These are phyloP conservation scores for Penicillium capsulatum DNA, from an alignment of 2,329 filamentous ascomycete species.

Conservation along the genomic window DNA sequence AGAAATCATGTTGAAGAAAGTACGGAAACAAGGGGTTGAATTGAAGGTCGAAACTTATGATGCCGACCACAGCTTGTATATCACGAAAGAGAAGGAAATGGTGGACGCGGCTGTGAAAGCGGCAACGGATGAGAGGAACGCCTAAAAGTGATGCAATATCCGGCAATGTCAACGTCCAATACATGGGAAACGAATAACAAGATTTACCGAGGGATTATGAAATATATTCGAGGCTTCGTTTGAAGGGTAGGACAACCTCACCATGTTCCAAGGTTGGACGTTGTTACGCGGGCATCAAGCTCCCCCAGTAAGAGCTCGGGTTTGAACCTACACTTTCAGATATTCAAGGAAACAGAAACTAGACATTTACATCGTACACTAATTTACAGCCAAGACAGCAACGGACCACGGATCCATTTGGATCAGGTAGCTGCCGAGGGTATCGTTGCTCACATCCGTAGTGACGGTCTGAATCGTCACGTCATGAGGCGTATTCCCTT, in stretches of 20 bases:
- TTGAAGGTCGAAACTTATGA: constrained; percentile 12
- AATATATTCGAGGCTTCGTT: too few species aligned
- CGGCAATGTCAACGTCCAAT: too few species aligned
- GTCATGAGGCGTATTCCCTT: constrained; percentile 19
- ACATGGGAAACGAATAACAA: too few species aligned
- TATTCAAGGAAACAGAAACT: too few species aligned
- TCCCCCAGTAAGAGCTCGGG: too few species aligned
- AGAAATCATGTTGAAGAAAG: constrained; percentile 14
- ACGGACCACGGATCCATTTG: constrained; percentile 25
- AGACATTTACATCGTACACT: too few species aligned
- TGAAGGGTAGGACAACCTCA: too few species aligned
- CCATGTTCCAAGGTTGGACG: too few species aligned
- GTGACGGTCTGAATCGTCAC: constrained; percentile 15
- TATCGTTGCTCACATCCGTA: constrained; percentile 7
- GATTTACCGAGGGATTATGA: too few species aligned
- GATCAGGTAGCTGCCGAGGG: constrained; percentile 19
- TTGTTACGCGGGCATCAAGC: too few species aligned
- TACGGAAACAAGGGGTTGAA: constrained; percentile 4
- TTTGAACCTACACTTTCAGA: too few species aligned
- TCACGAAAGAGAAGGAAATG: constrained; percentile 14
- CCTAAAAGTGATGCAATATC: too few species aligned
- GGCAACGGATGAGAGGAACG: constrained; percentile 13
- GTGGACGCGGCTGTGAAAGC: constrained; percentile 9
- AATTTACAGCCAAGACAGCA: constrained; percentile 18
- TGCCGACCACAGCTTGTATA: constrained; percentile 16